Base-by-base conservation (phyloP, 2,329 filamentous ascomycete genomes). In the Colletotrichum neosansevieriae region DNA sequence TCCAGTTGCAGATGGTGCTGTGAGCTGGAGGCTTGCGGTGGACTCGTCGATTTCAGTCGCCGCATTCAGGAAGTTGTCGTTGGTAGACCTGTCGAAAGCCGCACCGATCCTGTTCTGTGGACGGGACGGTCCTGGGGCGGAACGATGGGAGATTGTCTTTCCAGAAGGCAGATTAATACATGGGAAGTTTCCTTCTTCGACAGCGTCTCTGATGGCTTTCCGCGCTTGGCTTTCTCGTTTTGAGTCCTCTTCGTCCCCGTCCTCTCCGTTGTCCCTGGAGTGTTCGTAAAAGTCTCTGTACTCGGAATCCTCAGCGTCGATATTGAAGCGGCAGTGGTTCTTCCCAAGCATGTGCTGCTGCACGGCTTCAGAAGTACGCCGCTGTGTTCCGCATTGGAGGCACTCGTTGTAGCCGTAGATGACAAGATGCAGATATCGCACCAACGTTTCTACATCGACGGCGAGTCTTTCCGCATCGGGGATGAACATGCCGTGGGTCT, bases 261-360 rank as follows among this genome's bases (percentile, higher is more conserved):
- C 45, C n/a, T 61, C 65, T 3, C n/a, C 21, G 12, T 24, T 24
- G 24, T 58, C 71, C 6, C 29, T 7, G 6, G 1, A 29, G 29
- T 6, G 2, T 7, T 82, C 76, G 59, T 81, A 85, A 58, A 84
- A 83, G 3, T 83, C 80, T 24, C 74, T 71, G 12, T 77, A 79
- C 47, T 84, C 81, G 0, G 77, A 75, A n/a, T 75, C 77, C 4
- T 76, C 70, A 3, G 74, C 73, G 0, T 74, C 60, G 0, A 82
- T 71, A 34, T 84, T 76, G 42, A 85, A 75, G 21, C 74, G 79
- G 71, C 84, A 86, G 64, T 87, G 84, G 0, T 82, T 81, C 54
- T 83, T 86, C 2, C 75, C 79, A 0, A 75, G 71, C 84, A 86
- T 87, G 61, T 87, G 86, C 40, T 85, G 83, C 69, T 85, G 83